Evolutionary conservation across 352 stramenopile genomes (phyloP).

Genomic region (Nothophytophthora sp.): DNA sequence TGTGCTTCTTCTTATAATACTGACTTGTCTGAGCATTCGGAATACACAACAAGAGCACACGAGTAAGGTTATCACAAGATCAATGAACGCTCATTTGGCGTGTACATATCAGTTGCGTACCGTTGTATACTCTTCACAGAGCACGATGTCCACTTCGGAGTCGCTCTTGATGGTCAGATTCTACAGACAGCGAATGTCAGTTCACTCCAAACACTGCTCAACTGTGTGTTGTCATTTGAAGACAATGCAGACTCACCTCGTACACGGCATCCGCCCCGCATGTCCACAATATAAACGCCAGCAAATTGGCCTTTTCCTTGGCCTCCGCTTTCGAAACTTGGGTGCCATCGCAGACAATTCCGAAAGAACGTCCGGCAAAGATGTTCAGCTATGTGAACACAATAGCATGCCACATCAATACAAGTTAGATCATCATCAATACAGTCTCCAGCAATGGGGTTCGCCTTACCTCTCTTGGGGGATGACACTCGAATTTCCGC

Average conservation of each 20-base stretch:
- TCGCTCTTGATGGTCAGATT: constrained; percentile 42
- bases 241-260: constrained; percentile 36
- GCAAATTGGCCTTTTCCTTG: constrained; percentile 47
- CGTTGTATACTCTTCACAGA: constrained; percentile 73
- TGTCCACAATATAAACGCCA: constrained; percentile 58
- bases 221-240: neutral
- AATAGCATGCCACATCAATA: constrained; percentile 12
- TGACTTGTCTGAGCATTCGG: constrained; percentile 44
- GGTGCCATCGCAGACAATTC: constrained; percentile 56
- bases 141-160: constrained; percentile 53
- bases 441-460: neutral
- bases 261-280: constrained; percentile 65
- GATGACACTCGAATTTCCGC: constrained; percentile 64
- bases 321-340: constrained; percentile 27
- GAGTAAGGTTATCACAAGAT: neutral
- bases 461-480: constrained; percentile 27
- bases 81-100: neutral
- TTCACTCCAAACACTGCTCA: constrained; percentile 24
- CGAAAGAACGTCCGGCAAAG: constrained; percentile 61
- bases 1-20: constrained; percentile 42
- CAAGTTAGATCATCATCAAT: neutral
- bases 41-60: neutral
- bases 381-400: constrained; percentile 52
- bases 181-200: constrained; percentile 26
- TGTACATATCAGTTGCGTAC: constrained; percentile 29